phyloP scores from a whole-genome alignment of 1,139 yeast species.

The Protomyces arabidopsidicola region DNA sequence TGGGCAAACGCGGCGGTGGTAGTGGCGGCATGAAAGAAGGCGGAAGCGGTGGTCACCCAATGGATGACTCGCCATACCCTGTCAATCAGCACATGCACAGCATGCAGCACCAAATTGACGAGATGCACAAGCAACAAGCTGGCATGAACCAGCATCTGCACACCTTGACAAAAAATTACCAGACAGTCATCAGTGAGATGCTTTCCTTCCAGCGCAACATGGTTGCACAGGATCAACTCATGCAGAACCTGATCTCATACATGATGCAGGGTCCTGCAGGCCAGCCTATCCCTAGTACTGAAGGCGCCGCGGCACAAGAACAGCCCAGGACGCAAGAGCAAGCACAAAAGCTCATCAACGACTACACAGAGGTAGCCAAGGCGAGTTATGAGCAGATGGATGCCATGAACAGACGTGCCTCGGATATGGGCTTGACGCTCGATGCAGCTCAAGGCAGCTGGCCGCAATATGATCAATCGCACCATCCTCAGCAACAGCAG shows the following conservation, averaged over 20 bases:
- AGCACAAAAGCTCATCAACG: constrained; percentile 26
- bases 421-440: constrained; percentile 15
- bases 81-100: constrained; percentile 35
- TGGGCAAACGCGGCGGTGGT: constrained; percentile 31
- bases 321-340: constrained; percentile 14
- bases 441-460: neutral
- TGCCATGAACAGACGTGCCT: constrained; percentile 24
- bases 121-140: constrained; percentile 46
- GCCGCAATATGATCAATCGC: neutral
- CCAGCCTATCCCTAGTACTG: neutral
- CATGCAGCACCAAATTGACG: constrained; percentile 48
- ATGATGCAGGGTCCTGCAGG: neutral
- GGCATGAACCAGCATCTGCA: constrained; percentile 46
- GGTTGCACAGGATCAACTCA: constrained; percentile 27
- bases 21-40: neutral
- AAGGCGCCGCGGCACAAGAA: neutral
- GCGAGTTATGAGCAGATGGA: constrained; percentile 28
- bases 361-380: constrained; percentile 25
- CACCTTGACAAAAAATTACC: constrained; percentile 53
- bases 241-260: constrained; percentile 27
- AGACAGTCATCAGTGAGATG: constrained; percentile 47
- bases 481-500: neutral
- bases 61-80: neutral
- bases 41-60: neutral
- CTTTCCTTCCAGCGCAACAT: constrained; percentile 27